A percentile compares a stretch with the other conserved stretches of the same genome.
Conservation (phyloP, 192 early-diverging fungal genomes). For the Chytriomyces hyalinus region DNA sequence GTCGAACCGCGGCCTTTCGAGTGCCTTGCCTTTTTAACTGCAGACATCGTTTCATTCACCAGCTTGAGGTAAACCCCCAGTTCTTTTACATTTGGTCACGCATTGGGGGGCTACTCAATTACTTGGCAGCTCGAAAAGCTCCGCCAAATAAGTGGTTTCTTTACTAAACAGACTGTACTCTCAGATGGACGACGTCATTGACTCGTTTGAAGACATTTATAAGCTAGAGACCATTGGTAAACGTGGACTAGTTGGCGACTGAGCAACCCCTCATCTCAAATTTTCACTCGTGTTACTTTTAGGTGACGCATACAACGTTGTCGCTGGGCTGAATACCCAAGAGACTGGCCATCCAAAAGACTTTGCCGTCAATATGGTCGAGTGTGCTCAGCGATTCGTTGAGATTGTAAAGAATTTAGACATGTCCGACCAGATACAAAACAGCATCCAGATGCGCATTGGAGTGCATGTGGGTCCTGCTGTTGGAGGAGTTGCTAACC, state of each 20-base stretch:
- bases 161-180: slow-evolving; percentile 55
- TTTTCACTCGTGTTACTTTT: neutral
- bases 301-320: slow-evolving; percentile 54
- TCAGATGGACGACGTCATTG: slow-evolving; percentile 48
- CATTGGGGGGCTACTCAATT: neutral
- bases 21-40: slow-evolving; percentile 44
- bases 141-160: slow-evolving; percentile 48
- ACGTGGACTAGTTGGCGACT: neutral
- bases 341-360: slow-evolving; percentile 24
- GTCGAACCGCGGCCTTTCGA: slow-evolving; percentile 46
- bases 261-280: neutral
- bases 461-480: slow-evolving; percentile 54
- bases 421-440: slow-evolving; percentile 52
- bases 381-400: slow-evolving; percentile 51
- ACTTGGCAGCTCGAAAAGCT: slow-evolving; percentile 28
- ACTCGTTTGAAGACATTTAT: slow-evolving; percentile 51
- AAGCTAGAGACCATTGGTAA: slow-evolving; percentile 54
- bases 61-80: slow-evolving; percentile 39
- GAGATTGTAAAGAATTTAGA: slow-evolving; percentile 46
- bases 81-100: neutral
- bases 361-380: slow-evolving; percentile 45
- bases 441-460: slow-evolving; percentile 48
- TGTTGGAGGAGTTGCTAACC: slow-evolving; percentile 53
- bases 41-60: slow-evolving; percentile 56
- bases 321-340: slow-evolving; percentile 48